Conservation (phyloP, 495 filamentous ascomycete genomes). For the Aeminium ludgeri region DNA sequence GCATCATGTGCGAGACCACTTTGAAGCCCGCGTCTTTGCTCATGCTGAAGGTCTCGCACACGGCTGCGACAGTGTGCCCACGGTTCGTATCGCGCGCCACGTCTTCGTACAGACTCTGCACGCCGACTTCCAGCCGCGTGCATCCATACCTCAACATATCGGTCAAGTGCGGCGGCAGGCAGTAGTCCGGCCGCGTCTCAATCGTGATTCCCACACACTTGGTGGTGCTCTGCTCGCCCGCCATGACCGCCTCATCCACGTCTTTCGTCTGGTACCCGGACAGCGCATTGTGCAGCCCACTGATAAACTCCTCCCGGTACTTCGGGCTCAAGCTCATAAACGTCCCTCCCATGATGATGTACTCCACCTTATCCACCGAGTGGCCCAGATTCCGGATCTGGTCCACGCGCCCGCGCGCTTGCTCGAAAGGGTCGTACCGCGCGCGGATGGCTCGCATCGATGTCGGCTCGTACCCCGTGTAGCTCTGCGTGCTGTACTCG, state of each 20-base stretch:
- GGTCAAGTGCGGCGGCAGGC: constrained; percentile 74
- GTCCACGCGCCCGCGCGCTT: constrained; percentile 87
- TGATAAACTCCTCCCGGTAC: constrained; percentile 84
- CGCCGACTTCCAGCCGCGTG: constrained; percentile 83
- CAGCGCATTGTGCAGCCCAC: constrained; percentile 88
- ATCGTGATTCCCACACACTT: constrained; percentile 99
- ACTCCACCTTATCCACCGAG: constrained; percentile 97
- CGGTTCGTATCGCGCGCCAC: constrained; percentile 96
- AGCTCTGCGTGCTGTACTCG: constrained; percentile 96
- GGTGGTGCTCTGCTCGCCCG: constrained; percentile 79
- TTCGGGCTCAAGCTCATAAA: constrained; percentile 89
- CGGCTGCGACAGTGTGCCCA: constrained; percentile 86
- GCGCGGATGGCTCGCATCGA: constrained; percentile 96
- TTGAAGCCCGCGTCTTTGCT: constrained; percentile 98
- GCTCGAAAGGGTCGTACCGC: constrained; percentile 94
- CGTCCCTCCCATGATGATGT: constrained; percentile 98
- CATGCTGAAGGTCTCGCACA: constrained; percentile 84
- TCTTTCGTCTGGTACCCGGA: constrained; percentile 80
- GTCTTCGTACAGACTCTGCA: constrained; percentile 94
- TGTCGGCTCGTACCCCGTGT: constrained; percentile 95
- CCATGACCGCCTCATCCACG: constrained; percentile 87
- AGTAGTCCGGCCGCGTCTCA: constrained; percentile 93
- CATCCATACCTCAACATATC: constrained; percentile 95
- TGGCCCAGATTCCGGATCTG: constrained; percentile 90
- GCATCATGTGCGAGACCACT: constrained; percentile 99